A percentile compares a stretch with the other conserved stretches of the same genome.
phyloP scores from a whole-genome alignment of 768 basidiomycete species.

The Tylopilus vinaceipallidus region DNA sequence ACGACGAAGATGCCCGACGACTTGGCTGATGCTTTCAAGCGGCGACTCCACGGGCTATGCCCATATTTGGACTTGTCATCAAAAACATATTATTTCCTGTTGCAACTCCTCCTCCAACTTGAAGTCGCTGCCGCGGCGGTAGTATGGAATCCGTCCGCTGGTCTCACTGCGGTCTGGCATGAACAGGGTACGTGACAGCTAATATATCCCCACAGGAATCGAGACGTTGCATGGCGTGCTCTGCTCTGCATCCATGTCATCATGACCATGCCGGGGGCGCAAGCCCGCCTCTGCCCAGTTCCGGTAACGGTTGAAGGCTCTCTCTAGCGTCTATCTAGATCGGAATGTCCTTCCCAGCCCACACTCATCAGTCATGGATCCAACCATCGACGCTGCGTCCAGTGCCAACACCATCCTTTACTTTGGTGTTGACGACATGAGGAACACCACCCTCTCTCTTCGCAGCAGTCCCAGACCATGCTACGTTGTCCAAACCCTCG shows the following conservation, averaged over 20 bases:
- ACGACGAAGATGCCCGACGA: not conserved
- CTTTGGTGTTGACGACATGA: constrained; percentile 4
- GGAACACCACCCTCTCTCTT: not conserved
- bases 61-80: constrained; percentile 8
- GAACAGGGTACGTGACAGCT: too few relatives aligned
- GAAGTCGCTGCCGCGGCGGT: too few relatives aligned
- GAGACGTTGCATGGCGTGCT: too few relatives aligned
- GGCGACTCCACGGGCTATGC: constrained; percentile 11
- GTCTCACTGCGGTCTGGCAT: too few relatives aligned
- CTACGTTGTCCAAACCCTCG: not conserved
- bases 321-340: not conserved
- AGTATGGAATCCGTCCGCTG: too few relatives aligned
- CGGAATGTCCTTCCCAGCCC: not conserved
- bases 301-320: too few relatives aligned
- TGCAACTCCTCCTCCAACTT: too few relatives aligned
- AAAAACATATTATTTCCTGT: not conserved
- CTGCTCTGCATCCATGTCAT: too few relatives aligned
- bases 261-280: too few relatives aligned
- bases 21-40: constrained; percentile 17
- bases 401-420: not conserved
- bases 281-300: too few relatives aligned
- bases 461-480: not conserved
- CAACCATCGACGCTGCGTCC: not conserved
- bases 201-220: too few relatives aligned
- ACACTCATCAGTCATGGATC: not conserved